Evolutionary conservation across 2,329 filamentous ascomycete species (phyloP).

Genomic region (Penicillium verrucosum): DNA sequence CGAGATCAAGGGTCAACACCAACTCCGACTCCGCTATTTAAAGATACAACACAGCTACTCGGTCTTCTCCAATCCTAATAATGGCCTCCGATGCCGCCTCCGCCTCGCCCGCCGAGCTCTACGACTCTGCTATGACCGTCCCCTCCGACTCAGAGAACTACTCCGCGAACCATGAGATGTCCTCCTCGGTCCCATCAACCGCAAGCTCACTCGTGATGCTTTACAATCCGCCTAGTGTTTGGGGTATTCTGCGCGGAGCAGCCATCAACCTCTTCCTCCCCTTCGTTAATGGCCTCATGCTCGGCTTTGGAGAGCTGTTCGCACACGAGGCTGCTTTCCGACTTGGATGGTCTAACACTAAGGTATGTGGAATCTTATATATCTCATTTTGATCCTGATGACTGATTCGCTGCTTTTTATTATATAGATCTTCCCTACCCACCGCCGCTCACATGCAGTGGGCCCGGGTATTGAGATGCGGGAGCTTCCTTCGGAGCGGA

Average conservation of each 20-base stretch:
- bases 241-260: constrained; percentile 79
- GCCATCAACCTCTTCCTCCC: constrained; percentile 95
- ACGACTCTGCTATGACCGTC: constrained; percentile 44
- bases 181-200: constrained; percentile 34
- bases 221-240: constrained; percentile 84
- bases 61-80: neutral
- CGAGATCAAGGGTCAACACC: neutral
- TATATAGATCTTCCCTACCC: constrained; percentile 54
- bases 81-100: constrained; percentile 35
- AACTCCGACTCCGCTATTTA: neutral
- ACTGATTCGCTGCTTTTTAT: neutral
- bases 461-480: constrained; percentile 81
- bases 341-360: constrained; percentile 89
- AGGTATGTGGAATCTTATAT: constrained; percentile 56
- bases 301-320: constrained; percentile 94
- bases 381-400: neutral
- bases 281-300: constrained; percentile 96
- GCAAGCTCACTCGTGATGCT: constrained; percentile 50
- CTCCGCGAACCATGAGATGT: constrained; percentile 40
- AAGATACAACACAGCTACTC: neutral
- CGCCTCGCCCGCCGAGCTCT: constrained; percentile 38
- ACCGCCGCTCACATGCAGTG: constrained; percentile 64
- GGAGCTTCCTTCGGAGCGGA: constrained; percentile 58
- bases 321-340: constrained; percentile 93
- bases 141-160: constrained; percentile 51